Base-by-base conservation (phyloP, 495 filamentous ascomycete species). In the Peziza echinospora region DNA sequence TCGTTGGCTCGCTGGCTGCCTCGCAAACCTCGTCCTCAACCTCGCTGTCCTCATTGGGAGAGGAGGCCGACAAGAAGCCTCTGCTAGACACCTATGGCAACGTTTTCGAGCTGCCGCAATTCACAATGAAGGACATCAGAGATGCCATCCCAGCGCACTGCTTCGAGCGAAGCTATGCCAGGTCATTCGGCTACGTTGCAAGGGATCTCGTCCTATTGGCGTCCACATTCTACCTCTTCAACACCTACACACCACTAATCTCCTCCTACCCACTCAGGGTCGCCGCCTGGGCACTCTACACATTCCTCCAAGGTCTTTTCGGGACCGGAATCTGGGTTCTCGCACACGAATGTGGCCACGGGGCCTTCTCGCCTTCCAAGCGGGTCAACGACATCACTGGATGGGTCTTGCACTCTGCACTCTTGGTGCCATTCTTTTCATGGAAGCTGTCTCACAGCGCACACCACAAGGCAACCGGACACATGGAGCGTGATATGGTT, bases 401-500 rank as follows among this genome's bases (percentile, higher is more conserved):
- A 51, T 87, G 80, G 75, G 59, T 84, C 60, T 72, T 82, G 51
- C 84, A 92, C 64, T 87, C 82, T 16, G 65, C 75, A 26, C 68
- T 92, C 44, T 65, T 91, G 26, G 83, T 89, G 22, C 84, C 84
- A 22, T 92, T 86, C 66, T 89, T 84, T 65, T 83, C 80, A 52
- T 92, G 84, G 84, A 84, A 87, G 67, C 80, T 89, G 63, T 84
- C 80, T 50, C 84, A 92, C 66, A 76, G 80, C 62, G 84, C 86
- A 72, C 84, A 92, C 68, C 84, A 92, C 72, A 86, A 94, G 70
- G 84, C 84, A 43, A 97, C 89, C 34, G 89, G 85, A 50, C 72
- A 97, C 71, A 69, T 97, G 55, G 83, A 87, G 61, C 82, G 85
- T 54, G 89, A 97, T 65, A 94, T 94, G 84, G 89, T 94, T 49